phyloP scores from a whole-genome alignment of 352 stramenopile genomes.

The Phytophthora sp. region DNA sequence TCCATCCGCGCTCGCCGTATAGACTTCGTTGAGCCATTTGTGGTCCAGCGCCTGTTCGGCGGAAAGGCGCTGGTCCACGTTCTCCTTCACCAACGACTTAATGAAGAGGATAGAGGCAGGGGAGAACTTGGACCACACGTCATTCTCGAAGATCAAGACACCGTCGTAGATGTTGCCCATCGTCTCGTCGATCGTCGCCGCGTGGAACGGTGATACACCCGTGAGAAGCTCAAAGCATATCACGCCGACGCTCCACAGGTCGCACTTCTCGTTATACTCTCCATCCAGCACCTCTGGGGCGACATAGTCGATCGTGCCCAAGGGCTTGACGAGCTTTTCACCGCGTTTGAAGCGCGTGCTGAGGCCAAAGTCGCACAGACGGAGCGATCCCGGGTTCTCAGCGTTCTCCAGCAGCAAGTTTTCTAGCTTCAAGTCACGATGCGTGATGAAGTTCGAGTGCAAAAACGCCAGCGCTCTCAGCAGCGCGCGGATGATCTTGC shows the following conservation, averaged over 20 bases:
- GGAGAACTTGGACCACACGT: slow-evolving; percentile 70
- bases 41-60: slow-evolving; percentile 71
- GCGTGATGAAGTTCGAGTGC: slow-evolving; percentile 84
- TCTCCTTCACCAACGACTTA: slow-evolving; percentile 80
- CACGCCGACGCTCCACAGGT: slow-evolving; percentile 82
- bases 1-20: slow-evolving; percentile 18
- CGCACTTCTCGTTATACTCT: slow-evolving; percentile 85
- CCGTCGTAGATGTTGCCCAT: slow-evolving; percentile 88
- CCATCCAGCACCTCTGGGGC: slow-evolving; percentile 83
- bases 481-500: slow-evolving; percentile 65
- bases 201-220: slow-evolving; percentile 74
- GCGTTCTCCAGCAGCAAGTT: slow-evolving; percentile 83
- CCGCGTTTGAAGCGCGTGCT: slow-evolving; percentile 76
- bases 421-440: slow-evolving; percentile 85
- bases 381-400: slow-evolving; percentile 62
- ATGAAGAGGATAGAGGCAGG: slow-evolving; percentile 74
- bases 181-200: slow-evolving; percentile 69
- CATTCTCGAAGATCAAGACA: slow-evolving; percentile 73
- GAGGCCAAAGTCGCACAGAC: slow-evolving; percentile 85
- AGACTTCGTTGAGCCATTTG: slow-evolving; percentile 61
- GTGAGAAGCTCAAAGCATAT: slow-evolving; percentile 82
- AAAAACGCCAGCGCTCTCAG: slow-evolving; percentile 71
- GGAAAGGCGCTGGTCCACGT: slow-evolving; percentile 67
- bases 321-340: slow-evolving; percentile 74
- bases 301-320: slow-evolving; percentile 87